Conservation (phyloP, 345 rosid species). For the Balakata baccata region DNA sequence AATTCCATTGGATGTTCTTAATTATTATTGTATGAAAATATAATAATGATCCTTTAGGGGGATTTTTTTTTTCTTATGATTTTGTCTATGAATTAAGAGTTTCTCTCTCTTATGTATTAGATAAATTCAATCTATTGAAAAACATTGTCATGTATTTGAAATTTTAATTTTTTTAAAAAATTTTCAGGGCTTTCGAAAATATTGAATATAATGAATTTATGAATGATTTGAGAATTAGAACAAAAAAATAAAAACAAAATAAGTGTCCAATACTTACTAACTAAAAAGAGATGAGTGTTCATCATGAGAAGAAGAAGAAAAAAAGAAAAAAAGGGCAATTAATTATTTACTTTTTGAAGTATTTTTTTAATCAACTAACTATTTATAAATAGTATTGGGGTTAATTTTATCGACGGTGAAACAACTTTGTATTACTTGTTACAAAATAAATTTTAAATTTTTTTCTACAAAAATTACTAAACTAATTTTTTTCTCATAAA, state of each 20-base stretch:
- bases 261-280: too few species aligned
- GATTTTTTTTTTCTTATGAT: neutral
- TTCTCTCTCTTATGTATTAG: neutral
- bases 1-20: slow-evolving; percentile 1
- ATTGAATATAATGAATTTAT: neutral
- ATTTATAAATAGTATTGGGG: too few species aligned
- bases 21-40: slow-evolving; percentile 3
- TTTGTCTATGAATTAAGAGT: neutral
- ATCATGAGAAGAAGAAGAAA: too few species aligned
- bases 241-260: neutral
- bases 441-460: too few species aligned
- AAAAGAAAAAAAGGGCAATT: too few species aligned
- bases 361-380: too few species aligned
- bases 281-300: too few species aligned
- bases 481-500: too few species aligned
- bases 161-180: neutral
- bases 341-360: too few species aligned
- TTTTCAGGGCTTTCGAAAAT: neutral
- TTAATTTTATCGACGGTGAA: too few species aligned
- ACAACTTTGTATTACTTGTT: too few species aligned
- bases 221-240: neutral
- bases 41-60: neutral
- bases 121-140: neutral
- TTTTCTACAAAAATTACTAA: too few species aligned
- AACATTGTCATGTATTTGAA: neutral